These are phyloP conservation scores for Tetrahymena elliotti DNA, from an alignment of 73 alveolate genomes.

Conservation along the genomic window DNA sequence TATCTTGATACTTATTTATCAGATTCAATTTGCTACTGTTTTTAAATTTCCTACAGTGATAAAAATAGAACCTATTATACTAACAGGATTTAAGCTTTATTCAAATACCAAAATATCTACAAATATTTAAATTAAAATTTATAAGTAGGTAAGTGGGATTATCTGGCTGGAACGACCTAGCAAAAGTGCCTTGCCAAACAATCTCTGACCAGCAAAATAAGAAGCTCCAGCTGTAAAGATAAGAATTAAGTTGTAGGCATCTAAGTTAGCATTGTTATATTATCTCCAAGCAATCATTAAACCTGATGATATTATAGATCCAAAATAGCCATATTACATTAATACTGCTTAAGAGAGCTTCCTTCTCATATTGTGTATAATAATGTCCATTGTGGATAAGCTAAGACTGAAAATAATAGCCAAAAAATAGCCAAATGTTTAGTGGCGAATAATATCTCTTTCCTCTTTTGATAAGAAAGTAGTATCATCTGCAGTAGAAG, in stretches of 20 bases:
- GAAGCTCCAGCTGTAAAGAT: background rate
- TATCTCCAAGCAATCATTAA: background rate
- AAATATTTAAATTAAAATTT: background rate
- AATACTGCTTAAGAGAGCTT: background rate
- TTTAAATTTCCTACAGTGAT: background rate
- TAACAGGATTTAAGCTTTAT: background rate
- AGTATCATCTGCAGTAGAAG: background rate
- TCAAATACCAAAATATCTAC: background rate
- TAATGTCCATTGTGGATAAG: background rate
- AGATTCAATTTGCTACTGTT: background rate
- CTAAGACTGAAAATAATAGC: background rate
- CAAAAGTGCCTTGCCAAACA: background rate
- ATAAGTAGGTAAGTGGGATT: background rate
- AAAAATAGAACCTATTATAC: background rate
- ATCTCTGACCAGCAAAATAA: background rate
- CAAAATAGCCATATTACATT: background rate
- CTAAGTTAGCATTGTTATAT: background rate
- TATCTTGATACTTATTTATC: background rate
- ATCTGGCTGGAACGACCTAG: background rate
- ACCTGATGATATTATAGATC: background rate
- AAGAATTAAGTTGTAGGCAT: background rate
- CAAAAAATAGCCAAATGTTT: background rate
- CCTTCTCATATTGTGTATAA: background rate
- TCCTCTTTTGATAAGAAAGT: background rate
- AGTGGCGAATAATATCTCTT: background rate